Conservation (phyloP, 2,329 filamentous ascomycete species). For the Colletotrichum brevisporum region DNA sequence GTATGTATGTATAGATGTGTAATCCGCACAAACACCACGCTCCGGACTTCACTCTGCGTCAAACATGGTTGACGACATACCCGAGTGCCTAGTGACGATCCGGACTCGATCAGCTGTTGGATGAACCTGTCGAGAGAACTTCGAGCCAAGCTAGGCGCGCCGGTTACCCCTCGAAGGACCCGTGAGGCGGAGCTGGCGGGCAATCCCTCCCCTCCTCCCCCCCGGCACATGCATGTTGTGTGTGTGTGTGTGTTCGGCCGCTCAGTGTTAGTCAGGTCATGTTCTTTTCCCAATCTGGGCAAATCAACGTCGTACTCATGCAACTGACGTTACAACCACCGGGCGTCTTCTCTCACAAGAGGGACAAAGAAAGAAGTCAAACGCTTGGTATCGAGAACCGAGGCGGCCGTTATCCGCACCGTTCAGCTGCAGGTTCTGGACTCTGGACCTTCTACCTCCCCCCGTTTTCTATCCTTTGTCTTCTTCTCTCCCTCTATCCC, state of each 20-base stretch:
- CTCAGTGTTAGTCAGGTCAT: background rate
- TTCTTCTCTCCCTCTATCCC: background rate
- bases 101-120: background rate
- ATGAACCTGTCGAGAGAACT: conserved; percentile 3
- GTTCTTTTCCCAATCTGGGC: background rate
- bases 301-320: too few species aligned
- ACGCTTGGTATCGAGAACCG: too few species aligned
- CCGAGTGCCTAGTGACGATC: too few species aligned
- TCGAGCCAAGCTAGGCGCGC: background rate
- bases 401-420: too few species aligned
- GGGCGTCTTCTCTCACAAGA: too few species aligned
- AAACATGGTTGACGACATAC: too few species aligned
- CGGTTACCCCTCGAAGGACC: conserved; percentile 20
- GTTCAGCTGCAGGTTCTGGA: too few species aligned
- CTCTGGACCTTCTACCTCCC: background rate
- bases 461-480: background rate
- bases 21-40: too few species aligned
- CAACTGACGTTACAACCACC: too few species aligned
- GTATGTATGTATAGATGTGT: too few species aligned
- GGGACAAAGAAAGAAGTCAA: too few species aligned
- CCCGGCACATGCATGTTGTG: background rate
- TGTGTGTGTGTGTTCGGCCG: background rate
- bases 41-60: too few species aligned
- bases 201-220: background rate
- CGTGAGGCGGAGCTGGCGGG: conserved; percentile 19